Evolutionary conservation across 2,329 filamentous ascomycete species (phyloP), one percentile per base, ranked within the genome.

Genomic region (Chaetomiaceae sp.): DNA sequence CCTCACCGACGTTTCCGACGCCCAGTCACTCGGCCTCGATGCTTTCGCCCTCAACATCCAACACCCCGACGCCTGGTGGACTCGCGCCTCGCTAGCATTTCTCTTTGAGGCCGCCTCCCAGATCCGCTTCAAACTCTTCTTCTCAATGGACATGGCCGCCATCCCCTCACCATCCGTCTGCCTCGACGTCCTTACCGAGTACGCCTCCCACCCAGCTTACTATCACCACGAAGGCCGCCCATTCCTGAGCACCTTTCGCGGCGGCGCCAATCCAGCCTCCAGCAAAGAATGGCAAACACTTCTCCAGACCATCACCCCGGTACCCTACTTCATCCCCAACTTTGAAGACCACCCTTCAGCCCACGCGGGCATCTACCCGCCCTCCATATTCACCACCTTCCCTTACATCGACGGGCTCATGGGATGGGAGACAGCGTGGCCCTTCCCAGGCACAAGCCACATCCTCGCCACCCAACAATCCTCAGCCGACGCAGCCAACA

Each of bases 21-120:
- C 57, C 18, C 48, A 57, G 30, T 27, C 41, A 16, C 23, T 49
- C 29, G 45, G 41, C n/a, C 48, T 59, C 42, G 57, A 57, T 30
- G 57, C 51, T 45, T 59, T 59, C 34, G 57, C 53, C 2, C 55
- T 59, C 21, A 59, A 57, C 49, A 34, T 59, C 42, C 55, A 56
- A 10, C 33, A 50, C 3, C 43, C 40, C 11, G 48, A 48, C 55
- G 44, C 27, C 18, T n/a, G 5, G 23, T 54, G 52, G 52, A 53
- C 54, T 9, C 44, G 32, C 38, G 34, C 38, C 41, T 42, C 51
- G 4, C 36, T 59, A 18, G 11, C 21, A 20, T 29, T 44, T 25
- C 55, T 56, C 25, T 59, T 59, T 46, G 7, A 33, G n/a, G 55
- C 48, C 13, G 55, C 57, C 27, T 18, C 40, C 21, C 30, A 38